Percentiles rank a stretch among this genome's conserved stretches.
Conservation (phyloP, 176 grass and related monocot species). For the Aegilops tauschii region DNA sequence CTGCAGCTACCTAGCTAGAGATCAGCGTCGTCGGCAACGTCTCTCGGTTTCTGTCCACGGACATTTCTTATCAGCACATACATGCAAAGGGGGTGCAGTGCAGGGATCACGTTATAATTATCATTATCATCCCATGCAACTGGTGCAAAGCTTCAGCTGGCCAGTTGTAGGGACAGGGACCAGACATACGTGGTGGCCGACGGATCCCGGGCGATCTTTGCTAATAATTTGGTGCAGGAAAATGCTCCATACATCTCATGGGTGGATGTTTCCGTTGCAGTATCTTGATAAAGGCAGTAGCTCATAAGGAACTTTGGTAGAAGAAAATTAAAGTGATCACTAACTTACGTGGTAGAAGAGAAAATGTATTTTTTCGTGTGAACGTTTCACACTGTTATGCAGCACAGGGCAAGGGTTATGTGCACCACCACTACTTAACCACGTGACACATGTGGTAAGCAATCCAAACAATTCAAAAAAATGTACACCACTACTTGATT, state of each 20-base stretch:
- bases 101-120: not conserved
- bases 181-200: not conserved
- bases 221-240: not conserved
- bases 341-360: not conserved
- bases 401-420: too few relatives aligned
- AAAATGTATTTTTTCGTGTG: not conserved
- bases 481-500: too few relatives aligned
- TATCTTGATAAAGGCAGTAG: not conserved
- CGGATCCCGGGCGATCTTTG: not conserved
- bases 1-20: not conserved
- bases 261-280: not conserved
- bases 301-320: too few relatives aligned
- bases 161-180: not conserved
- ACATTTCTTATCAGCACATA: not conserved
- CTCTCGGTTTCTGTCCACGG: conserved; percentile 27
- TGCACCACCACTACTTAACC: too few relatives aligned
- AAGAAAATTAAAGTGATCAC: not conserved
- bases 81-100: not conserved
- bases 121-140: not conserved
- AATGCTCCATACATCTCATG: not conserved
- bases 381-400: not conserved
- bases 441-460: too few relatives aligned
- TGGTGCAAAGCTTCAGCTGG: not conserved
- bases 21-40: not conserved
- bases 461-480: too few relatives aligned